These are phyloP conservation scores for Moringa oleifera DNA, from an alignment of 345 rosid species.

Conservation along the genomic window DNA sequence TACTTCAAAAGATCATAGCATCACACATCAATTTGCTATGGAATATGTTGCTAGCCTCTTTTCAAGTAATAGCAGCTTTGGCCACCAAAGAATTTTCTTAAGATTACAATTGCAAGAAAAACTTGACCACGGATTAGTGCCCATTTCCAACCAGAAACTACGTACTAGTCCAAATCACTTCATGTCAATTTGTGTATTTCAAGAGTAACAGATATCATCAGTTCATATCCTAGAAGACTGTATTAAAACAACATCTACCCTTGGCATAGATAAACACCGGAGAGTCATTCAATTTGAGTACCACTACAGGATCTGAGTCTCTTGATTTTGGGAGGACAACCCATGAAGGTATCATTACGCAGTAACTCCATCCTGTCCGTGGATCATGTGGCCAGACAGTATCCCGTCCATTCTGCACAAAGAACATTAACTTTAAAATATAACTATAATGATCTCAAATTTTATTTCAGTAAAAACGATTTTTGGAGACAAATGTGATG, in stretches of 20 bases:
- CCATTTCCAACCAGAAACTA: neutral
- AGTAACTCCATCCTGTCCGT: conserved; percentile 93
- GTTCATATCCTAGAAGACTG: conserved; percentile 12
- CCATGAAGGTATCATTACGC: conserved; percentile 89
- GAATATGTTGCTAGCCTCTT: neutral
- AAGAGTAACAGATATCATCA: conserved; percentile 4
- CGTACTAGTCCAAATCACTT: neutral
- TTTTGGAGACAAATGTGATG: neutral
- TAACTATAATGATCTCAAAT: too few species aligned
- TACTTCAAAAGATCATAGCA: too few species aligned
- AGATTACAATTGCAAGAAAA: neutral
- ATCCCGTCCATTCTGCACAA: conserved; percentile 77
- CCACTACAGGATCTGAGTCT: conserved; percentile 98
- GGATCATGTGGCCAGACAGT: conserved; percentile 95
- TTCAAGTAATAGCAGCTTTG: neutral
- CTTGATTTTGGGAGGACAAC: conserved; percentile 78
- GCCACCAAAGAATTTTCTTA: neutral
- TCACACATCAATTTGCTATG: neutral
- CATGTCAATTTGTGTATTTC: neutral
- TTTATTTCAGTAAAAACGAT: too few species aligned
- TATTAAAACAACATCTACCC: conserved; percentile 24
- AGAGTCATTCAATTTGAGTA: conserved; percentile 35
- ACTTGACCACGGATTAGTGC: neutral
- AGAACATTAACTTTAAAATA: neutral
- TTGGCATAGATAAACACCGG: conserved; percentile 21